Percentiles rank a stretch among this genome's conserved stretches.
Conservation (phyloP, 768 basidiomycete species). For the Podaxis pistillaris region DNA sequence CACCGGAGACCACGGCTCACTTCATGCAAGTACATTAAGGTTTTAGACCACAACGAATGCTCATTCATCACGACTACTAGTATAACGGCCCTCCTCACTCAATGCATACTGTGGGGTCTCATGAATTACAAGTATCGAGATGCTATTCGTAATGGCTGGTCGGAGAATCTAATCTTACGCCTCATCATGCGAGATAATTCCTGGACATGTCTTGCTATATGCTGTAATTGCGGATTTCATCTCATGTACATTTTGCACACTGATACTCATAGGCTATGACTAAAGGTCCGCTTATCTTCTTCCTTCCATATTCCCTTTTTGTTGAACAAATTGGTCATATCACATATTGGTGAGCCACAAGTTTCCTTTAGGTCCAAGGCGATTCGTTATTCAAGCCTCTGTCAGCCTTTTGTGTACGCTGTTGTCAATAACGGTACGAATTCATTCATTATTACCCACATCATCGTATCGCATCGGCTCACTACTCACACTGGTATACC, state of each 20-base stretch:
- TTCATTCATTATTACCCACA: background rate
- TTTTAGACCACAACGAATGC: background rate
- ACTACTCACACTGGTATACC: background rate
- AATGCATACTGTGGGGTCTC: conserved; percentile 2
- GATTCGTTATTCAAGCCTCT: background rate
- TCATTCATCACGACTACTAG: background rate
- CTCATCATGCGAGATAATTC: conserved; percentile 5
- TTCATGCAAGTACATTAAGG: background rate
- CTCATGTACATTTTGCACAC: background rate
- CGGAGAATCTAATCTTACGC: background rate
- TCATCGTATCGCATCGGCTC: background rate
- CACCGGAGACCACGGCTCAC: background rate
- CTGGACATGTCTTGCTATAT: background rate
- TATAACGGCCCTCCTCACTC: background rate
- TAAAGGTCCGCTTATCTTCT: background rate
- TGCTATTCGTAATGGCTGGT: background rate
- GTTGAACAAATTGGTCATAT: conserved; percentile 4
- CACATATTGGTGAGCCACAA: background rate
- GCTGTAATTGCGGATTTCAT: background rate
- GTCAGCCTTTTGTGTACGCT: background rate
- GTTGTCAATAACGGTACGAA: background rate
- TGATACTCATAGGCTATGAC: too few relatives aligned
- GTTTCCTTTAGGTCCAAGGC: too few relatives aligned
- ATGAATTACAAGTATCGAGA: background rate
- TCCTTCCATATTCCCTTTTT: background rate